A percentile compares a stretch with the other conserved stretches of the same genome.
Conservation (phyloP, 208 protist species). For the Leishmania tarentolae region DNA sequence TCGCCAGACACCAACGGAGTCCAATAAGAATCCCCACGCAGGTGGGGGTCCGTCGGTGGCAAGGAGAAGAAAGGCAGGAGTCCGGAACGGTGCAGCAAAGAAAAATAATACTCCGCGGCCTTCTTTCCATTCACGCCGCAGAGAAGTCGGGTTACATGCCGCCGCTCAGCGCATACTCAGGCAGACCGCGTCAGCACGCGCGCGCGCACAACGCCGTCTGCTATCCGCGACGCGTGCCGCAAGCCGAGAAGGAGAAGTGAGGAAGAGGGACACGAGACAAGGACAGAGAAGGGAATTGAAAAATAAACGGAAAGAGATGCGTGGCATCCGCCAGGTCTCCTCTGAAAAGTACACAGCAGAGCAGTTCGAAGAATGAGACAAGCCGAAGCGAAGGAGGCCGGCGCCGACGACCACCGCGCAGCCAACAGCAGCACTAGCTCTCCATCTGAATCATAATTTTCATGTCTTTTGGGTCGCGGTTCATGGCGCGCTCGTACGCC, state of each 20-base stretch:
- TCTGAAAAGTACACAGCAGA: background rate
- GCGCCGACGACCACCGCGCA: background rate
- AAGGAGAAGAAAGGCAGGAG: background rate
- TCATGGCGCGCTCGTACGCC: conserved; percentile 44
- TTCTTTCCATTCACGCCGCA: background rate
- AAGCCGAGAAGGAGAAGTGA: background rate
- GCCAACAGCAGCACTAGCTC: conserved; percentile 4
- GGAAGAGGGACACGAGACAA: background rate
- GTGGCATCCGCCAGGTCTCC: background rate
- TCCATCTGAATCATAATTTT: conserved; percentile 61
- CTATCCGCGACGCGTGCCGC: background rate
- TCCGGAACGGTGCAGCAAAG: background rate
- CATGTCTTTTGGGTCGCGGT: conserved; percentile 44
- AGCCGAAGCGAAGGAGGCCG: background rate
- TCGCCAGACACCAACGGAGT: background rate
- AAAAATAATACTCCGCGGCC: background rate
- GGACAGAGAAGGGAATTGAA: background rate
- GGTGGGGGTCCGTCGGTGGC: background rate
- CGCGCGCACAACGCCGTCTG: too few relatives aligned
- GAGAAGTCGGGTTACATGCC: background rate
- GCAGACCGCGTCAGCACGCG: too few relatives aligned
- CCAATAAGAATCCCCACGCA: background rate
- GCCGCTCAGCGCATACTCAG: background rate
- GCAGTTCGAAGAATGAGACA: background rate
- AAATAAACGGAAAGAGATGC: too few relatives aligned